Conservation (phyloP, 23 red algal genomes). For the Gracilaria domingensis region DNA sequence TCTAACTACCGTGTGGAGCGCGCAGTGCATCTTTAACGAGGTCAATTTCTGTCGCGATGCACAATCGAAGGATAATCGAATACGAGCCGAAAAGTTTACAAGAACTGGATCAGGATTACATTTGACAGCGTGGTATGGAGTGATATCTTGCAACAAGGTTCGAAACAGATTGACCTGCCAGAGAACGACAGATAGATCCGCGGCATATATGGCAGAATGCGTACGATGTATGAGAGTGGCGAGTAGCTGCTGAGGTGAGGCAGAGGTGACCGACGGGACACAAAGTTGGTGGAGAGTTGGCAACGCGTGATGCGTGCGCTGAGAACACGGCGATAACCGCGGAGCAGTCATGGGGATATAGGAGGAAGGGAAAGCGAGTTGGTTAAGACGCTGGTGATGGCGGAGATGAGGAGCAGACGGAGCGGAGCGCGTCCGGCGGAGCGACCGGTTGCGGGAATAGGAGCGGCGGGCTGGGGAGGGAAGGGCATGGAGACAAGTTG, state of each 20-base stretch:
- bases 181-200: conserved; percentile 74
- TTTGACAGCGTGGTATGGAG: conserved; percentile 80
- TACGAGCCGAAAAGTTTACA: conserved; percentile 53
- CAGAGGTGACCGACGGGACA: background rate
- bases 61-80: conserved; percentile 89
- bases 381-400: conserved; percentile 36
- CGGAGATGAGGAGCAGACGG: conserved; percentile 8
- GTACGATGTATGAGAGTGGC: background rate
- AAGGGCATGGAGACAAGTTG: background rate
- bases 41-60: conserved; percentile 83
- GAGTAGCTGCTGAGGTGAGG: background rate
- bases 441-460: background rate
- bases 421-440: background rate
- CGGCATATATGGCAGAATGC: conserved; percentile 67
- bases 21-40: conserved; percentile 56
- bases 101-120: conserved; percentile 71
- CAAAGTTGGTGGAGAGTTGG: background rate
- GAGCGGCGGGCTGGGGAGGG: background rate
- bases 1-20: conserved; percentile 3
- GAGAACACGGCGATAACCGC: background rate
- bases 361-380: conserved; percentile 46
- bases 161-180: conserved; percentile 65
- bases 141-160: conserved; percentile 58
- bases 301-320: background rate
- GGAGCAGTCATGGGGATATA: conserved; percentile 19